Percentiles rank a stretch among this genome's conserved stretches.
These are phyloP conservation scores for Elsinoe perseae DNA, from an alignment of 2,329 filamentous ascomycete genomes.

Conservation along the genomic window DNA sequence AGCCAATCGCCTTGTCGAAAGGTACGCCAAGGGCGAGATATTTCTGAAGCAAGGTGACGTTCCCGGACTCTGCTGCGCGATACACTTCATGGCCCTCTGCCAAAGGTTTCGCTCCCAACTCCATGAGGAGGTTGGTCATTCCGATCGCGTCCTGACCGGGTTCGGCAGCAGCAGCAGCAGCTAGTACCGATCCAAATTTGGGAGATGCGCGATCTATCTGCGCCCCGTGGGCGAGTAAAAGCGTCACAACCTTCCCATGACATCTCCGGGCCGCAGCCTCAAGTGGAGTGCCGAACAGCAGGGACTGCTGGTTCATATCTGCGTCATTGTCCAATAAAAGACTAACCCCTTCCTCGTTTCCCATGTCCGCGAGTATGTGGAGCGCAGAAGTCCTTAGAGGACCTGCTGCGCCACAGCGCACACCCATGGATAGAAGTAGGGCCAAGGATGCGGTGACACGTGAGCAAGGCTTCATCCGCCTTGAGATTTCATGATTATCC, in stretches of 20 bases:
- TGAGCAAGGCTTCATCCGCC: too few species aligned
- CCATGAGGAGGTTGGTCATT: not conserved
- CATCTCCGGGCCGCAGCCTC: not conserved
- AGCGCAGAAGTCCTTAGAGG: too few species aligned
- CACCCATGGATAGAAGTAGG: too few species aligned
- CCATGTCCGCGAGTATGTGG: not conserved
- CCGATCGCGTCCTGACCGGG: not conserved
- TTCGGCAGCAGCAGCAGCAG: not conserved
- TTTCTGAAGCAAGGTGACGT: not conserved
- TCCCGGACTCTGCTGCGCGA: not conserved
- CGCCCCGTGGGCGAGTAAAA: not conserved
- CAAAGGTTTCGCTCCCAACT: not conserved
- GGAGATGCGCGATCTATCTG: not conserved
- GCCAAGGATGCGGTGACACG: too few species aligned
- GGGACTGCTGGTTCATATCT: not conserved
- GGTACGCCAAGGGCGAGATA: not conserved
- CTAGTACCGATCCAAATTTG: not conserved
- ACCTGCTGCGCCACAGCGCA: too few species aligned
- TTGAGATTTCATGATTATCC: too few species aligned
- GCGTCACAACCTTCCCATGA: not conserved
- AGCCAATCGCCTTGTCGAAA: not conserved
- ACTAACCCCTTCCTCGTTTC: not conserved
- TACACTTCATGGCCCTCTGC: not conserved
- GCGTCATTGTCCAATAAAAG: not conserved
- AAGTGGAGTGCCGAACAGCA: not conserved